Percentiles rank a stretch among this genome's conserved stretches.
These are phyloP conservation scores for Rosa multiflora DNA, from an alignment of 306 rosid species.

Conservation along the genomic window DNA sequence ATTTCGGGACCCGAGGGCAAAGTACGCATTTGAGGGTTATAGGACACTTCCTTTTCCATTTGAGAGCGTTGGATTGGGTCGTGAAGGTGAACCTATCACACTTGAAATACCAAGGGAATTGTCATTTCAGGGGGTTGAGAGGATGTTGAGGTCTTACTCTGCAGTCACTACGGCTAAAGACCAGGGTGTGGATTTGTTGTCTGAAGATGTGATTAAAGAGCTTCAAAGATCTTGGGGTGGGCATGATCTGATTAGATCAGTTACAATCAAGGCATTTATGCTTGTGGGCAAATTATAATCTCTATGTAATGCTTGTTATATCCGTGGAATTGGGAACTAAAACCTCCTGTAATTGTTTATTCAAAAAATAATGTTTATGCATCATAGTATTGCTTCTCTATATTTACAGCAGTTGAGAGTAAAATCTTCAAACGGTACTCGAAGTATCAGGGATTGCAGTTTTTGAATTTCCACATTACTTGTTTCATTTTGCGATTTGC, in stretches of 20 bases:
- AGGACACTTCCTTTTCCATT: slow-evolving; percentile 41
- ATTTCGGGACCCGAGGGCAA: neutral
- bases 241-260: slow-evolving; percentile 4
- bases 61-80: slow-evolving; percentile 36
- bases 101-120: slow-evolving; percentile 27
- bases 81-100: slow-evolving; percentile 30
- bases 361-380: too few relatives aligned
- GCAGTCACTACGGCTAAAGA: slow-evolving; percentile 24
- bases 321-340: too few relatives aligned
- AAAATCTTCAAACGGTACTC: too few relatives aligned
- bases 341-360: too few relatives aligned
- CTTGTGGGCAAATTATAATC: slow-evolving; percentile 20
- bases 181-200: slow-evolving; percentile 37
- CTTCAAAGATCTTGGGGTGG: slow-evolving; percentile 32
- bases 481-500: too few relatives aligned
- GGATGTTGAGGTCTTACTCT: slow-evolving; percentile 18
- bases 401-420: too few relatives aligned
- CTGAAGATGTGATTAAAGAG: slow-evolving; percentile 14
- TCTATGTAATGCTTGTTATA: neutral
- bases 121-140: slow-evolving; percentile 22
- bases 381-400: too few relatives aligned
- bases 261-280: slow-evolving; percentile 27
- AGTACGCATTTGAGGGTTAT: slow-evolving; percentile 16
- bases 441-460: too few relatives aligned
- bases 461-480: too few relatives aligned